phyloP scores from a whole-genome alignment of 768 basidiomycete genomes.

The Clitopilus hobsonii region DNA sequence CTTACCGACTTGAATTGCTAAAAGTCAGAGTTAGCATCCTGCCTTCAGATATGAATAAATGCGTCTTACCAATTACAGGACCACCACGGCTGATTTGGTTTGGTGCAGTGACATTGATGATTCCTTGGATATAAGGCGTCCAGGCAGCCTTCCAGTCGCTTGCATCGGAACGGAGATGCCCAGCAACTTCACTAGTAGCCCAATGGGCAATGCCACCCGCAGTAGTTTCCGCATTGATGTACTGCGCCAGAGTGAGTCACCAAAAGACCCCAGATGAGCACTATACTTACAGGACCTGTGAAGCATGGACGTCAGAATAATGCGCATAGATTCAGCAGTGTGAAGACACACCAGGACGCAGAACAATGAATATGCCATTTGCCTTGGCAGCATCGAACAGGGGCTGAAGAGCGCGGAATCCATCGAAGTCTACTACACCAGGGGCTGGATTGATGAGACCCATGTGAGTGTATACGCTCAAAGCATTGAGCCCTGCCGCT shows the following conservation, averaged over 20 bases:
- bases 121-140: constrained; percentile 64
- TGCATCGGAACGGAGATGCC: constrained; percentile 67
- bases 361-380: constrained; percentile 73
- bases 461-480: constrained; percentile 77
- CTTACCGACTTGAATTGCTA: constrained; percentile 55
- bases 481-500: constrained; percentile 69
- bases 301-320: neutral
- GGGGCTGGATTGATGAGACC: constrained; percentile 70
- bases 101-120: constrained; percentile 54
- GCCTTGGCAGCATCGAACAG: constrained; percentile 70
- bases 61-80: constrained; percentile 60
- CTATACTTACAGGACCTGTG: constrained; percentile 34
- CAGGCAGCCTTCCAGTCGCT: constrained; percentile 68
- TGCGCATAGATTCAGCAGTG: neutral
- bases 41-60: neutral
- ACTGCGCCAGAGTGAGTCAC: constrained; percentile 20
- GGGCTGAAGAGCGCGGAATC: constrained; percentile 64
- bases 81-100: constrained; percentile 72
- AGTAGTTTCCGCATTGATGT: constrained; percentile 80
- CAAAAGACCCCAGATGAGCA: neutral
- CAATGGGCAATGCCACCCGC: constrained; percentile 72
- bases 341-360: constrained; percentile 61
- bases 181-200: constrained; percentile 65
- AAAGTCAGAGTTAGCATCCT: neutral
- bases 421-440: constrained; percentile 68